Conservation (phyloP, 306 rosid genomes). For the Hippophae rhamnoides region DNA sequence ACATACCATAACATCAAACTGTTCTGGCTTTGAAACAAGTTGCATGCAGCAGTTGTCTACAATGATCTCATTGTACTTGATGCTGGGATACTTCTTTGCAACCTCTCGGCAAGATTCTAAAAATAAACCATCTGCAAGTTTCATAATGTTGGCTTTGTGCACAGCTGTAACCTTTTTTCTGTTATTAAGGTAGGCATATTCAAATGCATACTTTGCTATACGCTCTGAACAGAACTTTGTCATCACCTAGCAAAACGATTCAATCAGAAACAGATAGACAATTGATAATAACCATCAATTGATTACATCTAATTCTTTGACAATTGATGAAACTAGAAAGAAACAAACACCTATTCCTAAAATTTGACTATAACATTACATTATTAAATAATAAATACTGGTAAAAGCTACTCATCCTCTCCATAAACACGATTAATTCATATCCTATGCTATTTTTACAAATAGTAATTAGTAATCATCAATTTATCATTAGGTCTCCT, state of each 20-base stretch:
- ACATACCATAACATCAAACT: conserved; percentile 86
- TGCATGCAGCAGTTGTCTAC: conserved; percentile 98
- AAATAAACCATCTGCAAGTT: conserved; percentile 86
- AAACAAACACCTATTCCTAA: neutral
- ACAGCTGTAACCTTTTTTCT: conserved; percentile 90
- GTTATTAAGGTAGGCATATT: conserved; percentile 83
- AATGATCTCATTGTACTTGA: conserved; percentile 52
- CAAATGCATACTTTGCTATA: conserved; percentile 82
- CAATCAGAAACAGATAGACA: conserved; percentile 17
- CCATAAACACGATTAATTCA: no score
- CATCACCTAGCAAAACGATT: conserved; percentile 54
- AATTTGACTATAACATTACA: no score
- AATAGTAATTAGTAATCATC: no score
- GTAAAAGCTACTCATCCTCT: no score
- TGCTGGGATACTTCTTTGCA: conserved; percentile 47
- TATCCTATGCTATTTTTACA: no score
- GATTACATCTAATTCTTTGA: neutral
- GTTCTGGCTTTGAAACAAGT: conserved; percentile 83
- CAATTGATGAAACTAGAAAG: neutral
- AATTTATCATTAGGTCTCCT: no score
- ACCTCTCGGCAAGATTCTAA: conserved; percentile 82
- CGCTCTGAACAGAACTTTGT: conserved; percentile 90
- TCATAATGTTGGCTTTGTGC: conserved; percentile 96
- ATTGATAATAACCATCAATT: neutral
- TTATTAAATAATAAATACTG: no score